A percentile compares a stretch with the other conserved stretches of the same genome.
Conservation (phyloP, 495 filamentous ascomycete genomes). For the Filosporella fistucella region DNA sequence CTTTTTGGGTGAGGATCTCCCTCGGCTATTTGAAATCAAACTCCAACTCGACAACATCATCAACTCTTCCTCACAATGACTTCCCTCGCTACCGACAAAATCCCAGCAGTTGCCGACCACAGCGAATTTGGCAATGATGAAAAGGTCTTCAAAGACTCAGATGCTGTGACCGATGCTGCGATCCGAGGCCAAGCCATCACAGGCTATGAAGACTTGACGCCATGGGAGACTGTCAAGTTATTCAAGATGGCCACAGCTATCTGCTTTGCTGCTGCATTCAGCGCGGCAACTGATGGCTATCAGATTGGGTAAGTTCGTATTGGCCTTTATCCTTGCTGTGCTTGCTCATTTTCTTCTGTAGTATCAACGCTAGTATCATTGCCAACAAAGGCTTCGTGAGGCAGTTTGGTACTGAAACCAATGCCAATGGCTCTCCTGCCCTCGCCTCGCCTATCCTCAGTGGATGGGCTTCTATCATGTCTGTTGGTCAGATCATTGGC, state of each 20-base stretch:
- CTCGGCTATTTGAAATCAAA: too few species aligned
- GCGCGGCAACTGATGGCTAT: conserved; percentile 15
- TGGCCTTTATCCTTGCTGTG: too few species aligned
- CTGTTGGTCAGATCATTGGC: conserved; percentile 14
- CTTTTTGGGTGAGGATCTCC: too few species aligned
- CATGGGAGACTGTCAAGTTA: conserved; percentile 15
- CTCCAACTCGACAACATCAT: too few species aligned
- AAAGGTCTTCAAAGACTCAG: conserved; percentile 1
- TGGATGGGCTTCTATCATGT: conserved; percentile 10
- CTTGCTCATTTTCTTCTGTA: too few species aligned
- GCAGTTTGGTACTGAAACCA: conserved; percentile 2
- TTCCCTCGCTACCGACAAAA: too few species aligned
- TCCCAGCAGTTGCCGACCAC: too few species aligned
- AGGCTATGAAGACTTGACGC: conserved; percentile 7
- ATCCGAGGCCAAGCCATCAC: conserved; percentile 6
- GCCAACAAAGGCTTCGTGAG: conserved; percentile 18
- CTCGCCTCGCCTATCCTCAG: conserved; percentile 2
- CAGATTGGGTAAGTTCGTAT: conserved; percentile 18
- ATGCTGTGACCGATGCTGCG: neutral
- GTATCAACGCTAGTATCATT: conserved; percentile 12
- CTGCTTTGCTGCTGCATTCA: conserved; percentile 5
- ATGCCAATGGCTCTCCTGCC: neutral
- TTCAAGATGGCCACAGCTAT: conserved; percentile 12
- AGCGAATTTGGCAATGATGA: too few species aligned
- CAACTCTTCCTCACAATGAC: too few species aligned